Percentiles rank a stretch among this genome's conserved stretches.
Conservation (phyloP, 441 rosid genomes). For the Hura crepitans region DNA sequence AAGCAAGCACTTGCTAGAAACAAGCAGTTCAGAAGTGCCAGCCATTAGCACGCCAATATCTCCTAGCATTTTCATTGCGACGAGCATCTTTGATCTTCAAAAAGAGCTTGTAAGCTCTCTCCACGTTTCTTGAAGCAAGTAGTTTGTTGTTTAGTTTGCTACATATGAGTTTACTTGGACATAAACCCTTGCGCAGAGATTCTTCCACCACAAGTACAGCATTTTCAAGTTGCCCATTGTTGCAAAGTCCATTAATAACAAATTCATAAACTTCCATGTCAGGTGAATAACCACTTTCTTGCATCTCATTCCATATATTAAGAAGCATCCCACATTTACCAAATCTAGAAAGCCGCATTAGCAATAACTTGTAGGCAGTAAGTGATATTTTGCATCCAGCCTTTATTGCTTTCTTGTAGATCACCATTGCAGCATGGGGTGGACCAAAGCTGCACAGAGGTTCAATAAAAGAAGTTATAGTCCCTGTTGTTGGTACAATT, state of each 20-base stretch:
- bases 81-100: constrained; percentile 73
- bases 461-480: constrained; percentile 55
- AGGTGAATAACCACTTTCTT: constrained; percentile 57
- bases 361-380: constrained; percentile 67
- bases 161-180: constrained; percentile 71
- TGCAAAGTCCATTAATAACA: constrained; percentile 82
- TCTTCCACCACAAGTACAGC: constrained; percentile 91
- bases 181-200: constrained; percentile 63
- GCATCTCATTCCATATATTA: constrained; percentile 78
- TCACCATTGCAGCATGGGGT: constrained; percentile 76
- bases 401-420: constrained; percentile 69
- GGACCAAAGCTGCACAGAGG: constrained; percentile 84
- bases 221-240: constrained; percentile 81
- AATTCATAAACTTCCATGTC: constrained; percentile 76
- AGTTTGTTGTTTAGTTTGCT: constrained; percentile 72
- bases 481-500: constrained; percentile 59
- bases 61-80: constrained; percentile 55
- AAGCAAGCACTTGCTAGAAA: constrained; percentile 3
- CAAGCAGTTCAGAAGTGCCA: constrained; percentile 69
- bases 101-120: constrained; percentile 73
- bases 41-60: constrained; percentile 75
- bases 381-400: constrained; percentile 62
- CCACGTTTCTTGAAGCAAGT: constrained; percentile 61
- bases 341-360: constrained; percentile 74
- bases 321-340: constrained; percentile 90